Base-by-base conservation (phyloP, 257 asterid genomes). In the Lantana camara region DNA sequence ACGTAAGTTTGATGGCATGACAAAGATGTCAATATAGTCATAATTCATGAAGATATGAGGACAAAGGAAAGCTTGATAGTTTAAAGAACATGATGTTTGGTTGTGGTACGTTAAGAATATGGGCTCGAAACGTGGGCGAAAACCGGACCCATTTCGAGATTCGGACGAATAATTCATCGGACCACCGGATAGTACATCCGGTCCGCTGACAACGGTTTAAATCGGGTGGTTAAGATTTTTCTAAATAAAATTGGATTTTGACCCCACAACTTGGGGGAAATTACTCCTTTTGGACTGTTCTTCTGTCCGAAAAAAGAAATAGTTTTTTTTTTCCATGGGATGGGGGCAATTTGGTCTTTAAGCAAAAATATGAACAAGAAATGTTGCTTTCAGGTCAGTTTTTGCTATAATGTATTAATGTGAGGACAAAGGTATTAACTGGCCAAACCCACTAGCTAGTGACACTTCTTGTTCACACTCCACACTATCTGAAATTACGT, bases 141-240 rank as follows among this genome's bases (percentile, higher is more conserved):
- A 27, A 41, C 0, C 3, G 66, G 55, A 19, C 46, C 74, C 63
- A 19, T 2, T 37, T 40, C 15, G 11, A 27, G 22, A 23, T 8
- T 19, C 10, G 60, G 58, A 24, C 59, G 34, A 71, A 45, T 29
- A 24, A 35, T 64, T 30, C 13, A 37, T 21, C 32, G 72, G 73
- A 58, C 73, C 67, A 79, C 73, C 58, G 55, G 57, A 66, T 49
- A 52, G 64, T 60, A 71, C 57, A 14, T 47, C 62, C 59, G 71
- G 73, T 64, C 66, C 49, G 73, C 68, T 69, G 71, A 69, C 72
- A 66, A 11, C 72, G 35, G 55, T 59, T 57, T 69, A 51, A 55
- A 67, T 85, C 63, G 38, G 82, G 72, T 75, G 79, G 84, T 77
- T 80, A 69, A 71, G 80, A 78, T 76, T 72, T 71, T 73, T 6